These are phyloP conservation scores for Eutrema yunnanense DNA, from an alignment of 345 rosid species.

Conservation along the genomic window DNA sequence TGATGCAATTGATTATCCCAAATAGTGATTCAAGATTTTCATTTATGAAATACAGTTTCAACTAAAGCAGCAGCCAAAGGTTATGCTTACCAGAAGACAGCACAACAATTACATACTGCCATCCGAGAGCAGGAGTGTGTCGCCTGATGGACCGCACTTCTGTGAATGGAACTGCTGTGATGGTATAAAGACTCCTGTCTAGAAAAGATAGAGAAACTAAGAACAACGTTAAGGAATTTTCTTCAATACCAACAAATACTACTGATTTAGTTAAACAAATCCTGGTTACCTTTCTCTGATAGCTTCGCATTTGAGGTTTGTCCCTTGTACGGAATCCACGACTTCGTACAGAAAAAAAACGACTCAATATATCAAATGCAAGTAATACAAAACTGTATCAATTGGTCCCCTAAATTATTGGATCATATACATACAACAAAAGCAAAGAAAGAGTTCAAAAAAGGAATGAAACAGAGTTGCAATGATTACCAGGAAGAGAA, in stretches of 20 bases:
- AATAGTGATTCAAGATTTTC: background rate
- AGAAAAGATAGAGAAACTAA: slow-evolving; percentile 23
- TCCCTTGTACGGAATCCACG: slow-evolving; percentile 93
- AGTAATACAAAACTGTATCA: background rate
- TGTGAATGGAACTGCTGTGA: slow-evolving; percentile 64
- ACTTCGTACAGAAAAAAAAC: slow-evolving; percentile 28
- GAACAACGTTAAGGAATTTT: background rate
- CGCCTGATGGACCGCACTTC: slow-evolving; percentile 82
- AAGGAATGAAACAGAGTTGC: background rate
- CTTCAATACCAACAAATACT: background rate
- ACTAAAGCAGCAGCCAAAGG: background rate
- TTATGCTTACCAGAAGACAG: slow-evolving; percentile 68
- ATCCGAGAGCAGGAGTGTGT: slow-evolving; percentile 88
- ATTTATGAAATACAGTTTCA: background rate
- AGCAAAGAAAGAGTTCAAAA: background rate
- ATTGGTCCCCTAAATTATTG: background rate
- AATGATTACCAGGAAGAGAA: slow-evolving; percentile 62
- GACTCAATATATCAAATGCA: background rate
- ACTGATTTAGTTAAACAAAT: background rate
- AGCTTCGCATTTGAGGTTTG: slow-evolving; percentile 57
- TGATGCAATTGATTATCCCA: background rate
- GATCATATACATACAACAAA: background rate
- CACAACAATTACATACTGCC: slow-evolving; percentile 92
- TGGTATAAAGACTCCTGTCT: slow-evolving; percentile 89
- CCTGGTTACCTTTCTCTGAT: slow-evolving; percentile 69